Evolutionary conservation across 2,329 filamentous ascomycete species (phyloP), one percentile per base, ranked within the genome.

Genomic region (Teratosphaeriaceae sp.): DNA sequence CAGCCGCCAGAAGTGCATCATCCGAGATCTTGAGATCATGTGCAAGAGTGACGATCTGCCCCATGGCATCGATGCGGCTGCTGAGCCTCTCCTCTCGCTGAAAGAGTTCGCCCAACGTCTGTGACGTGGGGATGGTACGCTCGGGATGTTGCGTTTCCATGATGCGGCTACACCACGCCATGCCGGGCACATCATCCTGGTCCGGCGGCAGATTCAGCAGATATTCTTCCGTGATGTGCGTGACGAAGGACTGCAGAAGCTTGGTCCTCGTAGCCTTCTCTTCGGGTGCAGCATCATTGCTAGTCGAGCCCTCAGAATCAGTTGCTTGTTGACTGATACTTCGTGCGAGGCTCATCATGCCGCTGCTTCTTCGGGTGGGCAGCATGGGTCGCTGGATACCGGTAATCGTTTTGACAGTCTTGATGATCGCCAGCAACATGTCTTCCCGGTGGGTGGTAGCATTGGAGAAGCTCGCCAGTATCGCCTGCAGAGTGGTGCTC

Each of bases 181-280:
- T 57, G 5, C 71, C 72, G 1, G 71, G 69, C 4, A 71, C 64
- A 53, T 73, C 70, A 18, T 70, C 67, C 5, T 60, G 56, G 3
- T 65, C 61, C 3, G 59, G 57, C 15, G 54, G 40, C 15, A 74
- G 51, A 5, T 67, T 66, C n/a, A 76, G 79, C 47, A 86, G 74
- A 52, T 87, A 90, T 35, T 82, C 76, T 59, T 89, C 85, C 9
- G 89, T 65, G 15, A 89, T 67, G 58, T 85, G 84, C 0, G 84
- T 87, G n/a, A 87, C 72, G 61, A 92, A 89, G 1, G 82, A 80
- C 57, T 87, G 82, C 19, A 90, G 65, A 13, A 90, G 68, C 44
- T 75, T 78, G 26, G 71, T 70, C 55, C 83, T 78, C 47, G 88
- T 68, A 7, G 72, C 74, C 2, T 67, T 68, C 60, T 89, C 84